A percentile compares a stretch with the other conserved stretches of the same genome.
Conservation (phyloP, 1,139 yeast genomes). For the Geotrichum carabidarum region DNA sequence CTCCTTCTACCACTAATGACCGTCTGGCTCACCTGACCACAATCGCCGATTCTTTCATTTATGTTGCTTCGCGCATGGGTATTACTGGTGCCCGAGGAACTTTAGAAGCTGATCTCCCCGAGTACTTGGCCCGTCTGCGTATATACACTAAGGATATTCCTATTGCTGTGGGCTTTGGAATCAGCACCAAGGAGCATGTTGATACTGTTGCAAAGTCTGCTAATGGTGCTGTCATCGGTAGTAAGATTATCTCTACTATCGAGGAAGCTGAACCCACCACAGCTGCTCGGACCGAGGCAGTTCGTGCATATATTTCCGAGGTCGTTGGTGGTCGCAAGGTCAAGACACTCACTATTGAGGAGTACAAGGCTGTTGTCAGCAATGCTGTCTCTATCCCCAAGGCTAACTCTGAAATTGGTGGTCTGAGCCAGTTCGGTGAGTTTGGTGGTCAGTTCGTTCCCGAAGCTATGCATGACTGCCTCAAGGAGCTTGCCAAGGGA, state of each 20-base stretch:
- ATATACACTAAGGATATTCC: conserved; percentile 69
- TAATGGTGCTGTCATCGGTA: conserved; percentile 93
- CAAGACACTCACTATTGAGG: conserved; percentile 12
- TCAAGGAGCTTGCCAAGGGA: conserved; percentile 79
- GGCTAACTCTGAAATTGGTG: conserved; percentile 22
- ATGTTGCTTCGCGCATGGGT: conserved; percentile 96
- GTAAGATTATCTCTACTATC: conserved; percentile 68
- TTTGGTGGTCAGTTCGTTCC: conserved; percentile 99
- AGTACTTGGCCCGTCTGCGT: conserved; percentile 70
- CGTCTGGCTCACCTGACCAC: conserved; percentile 70
- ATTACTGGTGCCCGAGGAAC: conserved; percentile 82
- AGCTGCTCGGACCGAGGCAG: conserved; percentile 53
- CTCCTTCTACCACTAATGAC: conserved; percentile 92
- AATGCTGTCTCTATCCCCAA: conserved; percentile 25
- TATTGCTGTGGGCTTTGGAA: conserved; percentile 96
- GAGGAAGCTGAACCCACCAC: conserved; percentile 49
- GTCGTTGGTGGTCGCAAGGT: conserved; percentile 60
- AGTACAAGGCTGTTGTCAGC: conserved; percentile 32
- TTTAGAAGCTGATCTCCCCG: conserved; percentile 61
- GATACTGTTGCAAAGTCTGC: conserved; percentile 71
- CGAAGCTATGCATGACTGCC: conserved; percentile 87
- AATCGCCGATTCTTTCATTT: conserved; percentile 90
- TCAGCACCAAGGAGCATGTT: conserved; percentile 87
- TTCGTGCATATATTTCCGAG: conserved; percentile 60
- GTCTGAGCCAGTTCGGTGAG: conserved; percentile 62